Conservation (phyloP, 768 basidiomycete genomes). For the Leccinum variicolor region DNA sequence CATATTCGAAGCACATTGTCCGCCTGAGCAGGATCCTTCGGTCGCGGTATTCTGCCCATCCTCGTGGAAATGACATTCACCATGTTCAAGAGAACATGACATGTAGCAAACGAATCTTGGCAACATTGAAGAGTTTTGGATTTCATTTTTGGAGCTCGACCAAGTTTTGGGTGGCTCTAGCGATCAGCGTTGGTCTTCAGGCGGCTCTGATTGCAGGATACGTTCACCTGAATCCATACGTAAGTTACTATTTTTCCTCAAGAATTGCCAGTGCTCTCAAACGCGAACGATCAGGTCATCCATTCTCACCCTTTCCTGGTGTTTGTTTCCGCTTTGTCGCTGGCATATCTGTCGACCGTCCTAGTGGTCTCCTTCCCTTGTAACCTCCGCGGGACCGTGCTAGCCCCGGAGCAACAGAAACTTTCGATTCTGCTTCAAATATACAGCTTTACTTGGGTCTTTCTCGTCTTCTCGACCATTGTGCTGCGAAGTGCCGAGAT, state of each 20-base stretch:
- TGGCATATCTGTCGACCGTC: constrained; percentile 48
- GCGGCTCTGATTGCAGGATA: constrained; percentile 46
- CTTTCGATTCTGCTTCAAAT: constrained; percentile 49
- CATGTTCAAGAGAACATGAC: constrained; percentile 2
- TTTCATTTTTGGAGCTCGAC: constrained; percentile 44
- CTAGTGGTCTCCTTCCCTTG: constrained; percentile 38
- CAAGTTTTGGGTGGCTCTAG: constrained; percentile 61
- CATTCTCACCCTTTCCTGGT: constrained; percentile 57
- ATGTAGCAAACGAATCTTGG: constrained; percentile 18
- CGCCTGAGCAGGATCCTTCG: constrained; percentile 19
- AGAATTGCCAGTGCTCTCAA: neutral
- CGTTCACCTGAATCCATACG: constrained; percentile 60
- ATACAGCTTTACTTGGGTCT: constrained; percentile 56
- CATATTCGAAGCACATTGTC: constrained; percentile 32
- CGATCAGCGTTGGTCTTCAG: constrained; percentile 44
- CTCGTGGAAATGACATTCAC: neutral
- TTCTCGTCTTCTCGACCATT: constrained; percentile 51
- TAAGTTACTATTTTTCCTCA: constrained; percentile 30
- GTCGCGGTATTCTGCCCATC: constrained; percentile 1
- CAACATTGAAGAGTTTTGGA: constrained; percentile 25
- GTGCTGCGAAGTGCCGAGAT: constrained; percentile 40
- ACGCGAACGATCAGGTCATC: constrained; percentile 43
- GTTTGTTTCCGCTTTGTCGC: constrained; percentile 43
- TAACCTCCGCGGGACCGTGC: constrained; percentile 20
- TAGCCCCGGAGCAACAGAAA: constrained; percentile 43